Conservation (phyloP, 768 basidiomycete genomes). For the Trametes elegans region DNA sequence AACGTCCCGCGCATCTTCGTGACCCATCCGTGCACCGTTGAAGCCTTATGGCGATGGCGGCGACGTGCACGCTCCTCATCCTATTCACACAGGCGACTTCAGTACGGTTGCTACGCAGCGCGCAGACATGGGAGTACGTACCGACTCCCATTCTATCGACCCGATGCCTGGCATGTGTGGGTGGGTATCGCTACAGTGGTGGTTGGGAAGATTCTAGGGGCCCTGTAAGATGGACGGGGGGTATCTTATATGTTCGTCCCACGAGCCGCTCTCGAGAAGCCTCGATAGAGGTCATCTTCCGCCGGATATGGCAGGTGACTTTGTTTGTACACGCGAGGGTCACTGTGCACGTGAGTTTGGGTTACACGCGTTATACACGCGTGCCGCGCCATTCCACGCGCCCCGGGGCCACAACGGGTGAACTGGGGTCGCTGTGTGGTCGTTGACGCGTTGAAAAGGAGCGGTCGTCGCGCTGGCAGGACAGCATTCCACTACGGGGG, state of each 20-base stretch:
- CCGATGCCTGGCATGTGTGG: neutral
- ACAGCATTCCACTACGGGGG: too few relatives aligned
- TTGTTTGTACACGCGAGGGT: slow-evolving; percentile 19
- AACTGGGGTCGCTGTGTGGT: neutral
- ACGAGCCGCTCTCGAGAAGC: neutral
- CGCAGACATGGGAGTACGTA: slow-evolving; percentile 2
- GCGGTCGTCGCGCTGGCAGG: too few relatives aligned
- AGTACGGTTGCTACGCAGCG: neutral
- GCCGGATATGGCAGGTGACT: neutral
- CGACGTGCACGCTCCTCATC: slow-evolving; percentile 15
- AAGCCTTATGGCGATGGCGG: slow-evolving; percentile 37
- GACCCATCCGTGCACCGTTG: slow-evolving; percentile 72
- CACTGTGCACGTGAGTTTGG: slow-evolving; percentile 18
- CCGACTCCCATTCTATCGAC: slow-evolving; percentile 15
- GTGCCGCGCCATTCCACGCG: neutral
- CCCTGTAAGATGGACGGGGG: neutral
- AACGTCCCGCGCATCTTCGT: slow-evolving; percentile 78
- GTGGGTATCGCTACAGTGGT: neutral
- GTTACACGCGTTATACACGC: slow-evolving; percentile 8
- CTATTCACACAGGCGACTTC: slow-evolving; percentile 4
- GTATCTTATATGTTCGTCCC: slow-evolving; percentile 4
- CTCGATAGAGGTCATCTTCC: neutral
- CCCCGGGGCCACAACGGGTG: neutral
- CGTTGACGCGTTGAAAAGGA: too few relatives aligned
- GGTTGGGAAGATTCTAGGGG: neutral